A percentile compares a stretch with the other conserved stretches of the same genome.
phyloP scores from a whole-genome alignment of 495 filamentous ascomycete genomes.

The Aspergillus funiculosus region DNA sequence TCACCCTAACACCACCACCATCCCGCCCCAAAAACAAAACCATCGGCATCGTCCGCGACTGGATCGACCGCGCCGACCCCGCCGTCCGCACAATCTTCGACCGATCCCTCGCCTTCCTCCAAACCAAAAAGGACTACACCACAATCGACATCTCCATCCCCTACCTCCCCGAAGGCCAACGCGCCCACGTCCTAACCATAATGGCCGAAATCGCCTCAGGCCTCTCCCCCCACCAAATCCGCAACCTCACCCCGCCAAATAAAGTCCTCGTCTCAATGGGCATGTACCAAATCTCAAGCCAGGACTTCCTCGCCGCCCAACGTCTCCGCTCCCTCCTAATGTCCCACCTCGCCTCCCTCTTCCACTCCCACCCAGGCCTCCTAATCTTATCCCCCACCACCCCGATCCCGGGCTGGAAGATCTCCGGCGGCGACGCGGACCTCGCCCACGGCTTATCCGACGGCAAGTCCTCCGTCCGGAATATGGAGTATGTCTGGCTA shows the following conservation, averaged over 20 bases:
- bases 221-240: slow-evolving; percentile 33
- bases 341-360: slow-evolving; percentile 73
- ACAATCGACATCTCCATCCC: slow-evolving; percentile 71
- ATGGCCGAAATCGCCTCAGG: slow-evolving; percentile 58
- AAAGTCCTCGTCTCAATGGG: slow-evolving; percentile 64
- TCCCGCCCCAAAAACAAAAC: slow-evolving; percentile 35
- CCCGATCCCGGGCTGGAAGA: slow-evolving; percentile 71
- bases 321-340: slow-evolving; percentile 73
- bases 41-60: slow-evolving; percentile 69
- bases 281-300: slow-evolving; percentile 53
- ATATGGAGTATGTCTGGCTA: slow-evolving; percentile 85
- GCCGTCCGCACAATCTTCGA: slow-evolving; percentile 56
- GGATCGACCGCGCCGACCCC: slow-evolving; percentile 64
- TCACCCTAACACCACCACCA: slow-evolving; percentile 4
- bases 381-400: slow-evolving; percentile 75
- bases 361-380: slow-evolving; percentile 63
- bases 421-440: slow-evolving; percentile 44
- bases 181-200: slow-evolving; percentile 76
- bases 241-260: slow-evolving; percentile 61
- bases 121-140: slow-evolving; percentile 52
- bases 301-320: slow-evolving; percentile 69
- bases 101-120: slow-evolving; percentile 56
- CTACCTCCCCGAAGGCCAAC: slow-evolving; percentile 64
- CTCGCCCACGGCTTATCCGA: slow-evolving; percentile 65
- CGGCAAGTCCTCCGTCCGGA: slow-evolving; percentile 62